These are phyloP conservation scores for Suillus fuscotomentosus DNA, from an alignment of 768 basidiomycete genomes.

Conservation along the genomic window DNA sequence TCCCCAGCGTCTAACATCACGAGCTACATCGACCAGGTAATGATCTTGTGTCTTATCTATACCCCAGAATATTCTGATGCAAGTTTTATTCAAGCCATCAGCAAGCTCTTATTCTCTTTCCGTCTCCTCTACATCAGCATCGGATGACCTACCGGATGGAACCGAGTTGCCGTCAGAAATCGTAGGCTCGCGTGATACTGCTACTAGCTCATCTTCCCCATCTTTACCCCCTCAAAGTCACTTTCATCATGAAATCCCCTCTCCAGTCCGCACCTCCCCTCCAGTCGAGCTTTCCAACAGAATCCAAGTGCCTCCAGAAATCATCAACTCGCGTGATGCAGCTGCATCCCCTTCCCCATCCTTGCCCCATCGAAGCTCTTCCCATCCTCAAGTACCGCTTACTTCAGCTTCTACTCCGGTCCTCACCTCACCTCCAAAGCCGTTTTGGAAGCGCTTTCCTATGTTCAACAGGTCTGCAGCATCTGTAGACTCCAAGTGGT, in stretches of 20 bases:
- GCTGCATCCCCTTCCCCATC: background rate
- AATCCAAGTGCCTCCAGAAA: background rate
- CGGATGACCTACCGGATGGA: background rate
- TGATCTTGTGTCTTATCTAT: background rate
- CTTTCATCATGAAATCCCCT: background rate
- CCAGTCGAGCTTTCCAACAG: background rate
- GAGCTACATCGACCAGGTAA: no score
- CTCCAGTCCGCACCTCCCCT: background rate
- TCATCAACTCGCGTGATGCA: background rate
- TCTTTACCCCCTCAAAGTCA: background rate
- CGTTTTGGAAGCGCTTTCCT: background rate
- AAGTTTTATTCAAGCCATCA: background rate
- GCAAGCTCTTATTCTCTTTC: background rate
- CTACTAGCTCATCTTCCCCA: background rate
- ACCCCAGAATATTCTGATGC: background rate
- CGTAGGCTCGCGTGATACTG: background rate
- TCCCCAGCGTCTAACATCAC: no score
- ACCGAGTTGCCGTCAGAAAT: background rate
- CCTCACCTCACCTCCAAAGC: background rate
- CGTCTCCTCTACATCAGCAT: background rate
- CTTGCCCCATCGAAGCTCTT: background rate
- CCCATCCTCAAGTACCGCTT: background rate
- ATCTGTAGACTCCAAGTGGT: background rate
- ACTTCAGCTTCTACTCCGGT: background rate
- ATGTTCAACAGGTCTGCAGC: background rate